Percentiles rank a stretch among this genome's conserved stretches.
Evolutionary conservation across 2,329 filamentous ascomycete genomes (phyloP).

Genomic region (Colletotrichum sp.): DNA sequence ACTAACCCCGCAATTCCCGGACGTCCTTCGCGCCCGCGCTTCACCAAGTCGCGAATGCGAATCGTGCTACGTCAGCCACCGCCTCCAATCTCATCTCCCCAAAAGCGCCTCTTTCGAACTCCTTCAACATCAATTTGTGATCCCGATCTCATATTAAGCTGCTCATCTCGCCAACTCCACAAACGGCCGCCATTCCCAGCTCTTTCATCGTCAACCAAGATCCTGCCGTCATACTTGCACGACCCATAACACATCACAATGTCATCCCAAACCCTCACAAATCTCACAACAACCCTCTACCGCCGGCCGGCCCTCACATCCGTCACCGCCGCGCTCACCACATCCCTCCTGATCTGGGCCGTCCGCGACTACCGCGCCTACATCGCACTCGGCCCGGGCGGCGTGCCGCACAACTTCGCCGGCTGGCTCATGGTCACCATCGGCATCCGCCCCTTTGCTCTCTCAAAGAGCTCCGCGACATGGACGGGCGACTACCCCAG

Average conservation of each 20-base stretch:
- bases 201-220: fast-evolving
- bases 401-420: conserved; percentile 44
- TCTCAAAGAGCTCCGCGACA: background rate
- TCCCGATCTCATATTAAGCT: fast-evolving
- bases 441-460: conserved; percentile 12
- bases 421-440: conserved; percentile 40
- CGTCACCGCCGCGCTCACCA: background rate
- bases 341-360: background rate
- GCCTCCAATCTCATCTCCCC: background rate
- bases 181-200: background rate
- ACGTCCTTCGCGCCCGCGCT: background rate
- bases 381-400: conserved; percentile 48
- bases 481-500: conserved; percentile 8
- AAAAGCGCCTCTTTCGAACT: background rate
- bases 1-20: background rate
- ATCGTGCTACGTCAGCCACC: background rate
- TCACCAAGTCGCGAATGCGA: background rate
- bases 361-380: conserved; percentile 39
- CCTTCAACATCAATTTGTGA: background rate
- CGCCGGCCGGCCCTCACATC: background rate
- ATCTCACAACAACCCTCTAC: background rate
- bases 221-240: no score
- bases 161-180: background rate
- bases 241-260: background rate
- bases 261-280: background rate